These are phyloP conservation scores for Xylaria telfairii DNA, from an alignment of 495 filamentous ascomycete genomes.

Conservation along the genomic window DNA sequence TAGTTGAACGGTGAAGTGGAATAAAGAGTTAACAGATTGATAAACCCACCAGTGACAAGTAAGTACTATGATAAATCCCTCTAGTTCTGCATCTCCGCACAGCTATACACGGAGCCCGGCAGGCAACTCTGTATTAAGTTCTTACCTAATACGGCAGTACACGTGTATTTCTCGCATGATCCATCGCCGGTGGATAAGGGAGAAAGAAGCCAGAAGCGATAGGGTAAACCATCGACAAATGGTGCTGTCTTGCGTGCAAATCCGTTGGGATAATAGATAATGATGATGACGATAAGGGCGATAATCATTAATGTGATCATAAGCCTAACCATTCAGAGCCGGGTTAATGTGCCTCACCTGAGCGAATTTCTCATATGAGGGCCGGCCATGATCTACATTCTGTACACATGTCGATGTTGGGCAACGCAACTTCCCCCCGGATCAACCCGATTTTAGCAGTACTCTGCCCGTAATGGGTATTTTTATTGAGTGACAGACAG, in stretches of 20 bases:
- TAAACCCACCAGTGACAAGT: neutral
- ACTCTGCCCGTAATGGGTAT: neutral
- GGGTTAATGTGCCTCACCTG: neutral
- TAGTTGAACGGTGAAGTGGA: neutral
- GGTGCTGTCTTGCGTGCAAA: neutral
- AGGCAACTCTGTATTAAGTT: slow-evolving; percentile 23
- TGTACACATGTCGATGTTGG: no score
- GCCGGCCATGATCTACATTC: neutral
- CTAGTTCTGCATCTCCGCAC: neutral
- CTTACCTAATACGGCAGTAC: slow-evolving; percentile 25
- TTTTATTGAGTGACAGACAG: neutral
- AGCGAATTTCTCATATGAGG: slow-evolving; percentile 5
- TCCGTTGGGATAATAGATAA: neutral
- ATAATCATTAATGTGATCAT: neutral
- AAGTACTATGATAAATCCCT: neutral
- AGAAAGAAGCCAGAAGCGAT: neutral
- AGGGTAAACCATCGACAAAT: neutral
- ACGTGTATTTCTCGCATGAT: slow-evolving; percentile 10
- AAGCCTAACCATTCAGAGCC: neutral
- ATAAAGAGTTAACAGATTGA: neutral
- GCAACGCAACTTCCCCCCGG: neutral
- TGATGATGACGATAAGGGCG: neutral
- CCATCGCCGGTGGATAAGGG: neutral
- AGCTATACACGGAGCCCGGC: slow-evolving; percentile 10
- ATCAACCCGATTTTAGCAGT: neutral